These are phyloP conservation scores for Cryptomeria japonica DNA, from an alignment of 75 land plant species.

Conservation along the genomic window DNA sequence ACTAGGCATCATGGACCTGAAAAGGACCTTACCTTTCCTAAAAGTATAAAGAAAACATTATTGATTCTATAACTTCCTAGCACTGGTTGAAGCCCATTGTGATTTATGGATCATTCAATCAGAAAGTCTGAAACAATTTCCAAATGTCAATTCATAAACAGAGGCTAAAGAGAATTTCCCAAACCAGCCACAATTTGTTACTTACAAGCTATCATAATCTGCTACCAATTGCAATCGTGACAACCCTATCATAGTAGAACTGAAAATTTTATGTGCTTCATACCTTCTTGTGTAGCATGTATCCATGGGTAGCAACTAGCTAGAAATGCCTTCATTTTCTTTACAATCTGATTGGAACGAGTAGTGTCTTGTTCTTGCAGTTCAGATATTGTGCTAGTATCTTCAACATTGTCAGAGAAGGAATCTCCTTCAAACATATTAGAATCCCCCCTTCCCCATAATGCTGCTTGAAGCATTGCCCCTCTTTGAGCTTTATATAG, in stretches of 20 bases:
- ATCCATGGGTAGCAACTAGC: conserved; percentile 80
- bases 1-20: not conserved
- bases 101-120: not conserved
- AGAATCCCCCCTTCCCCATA: conserved; percentile 77
- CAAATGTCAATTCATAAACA: not conserved
- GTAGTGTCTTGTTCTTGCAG: conserved; percentile 26
- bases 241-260: not conserved
- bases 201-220: not conserved
- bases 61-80: not conserved
- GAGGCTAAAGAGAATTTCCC: not conserved
- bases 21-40: not conserved
- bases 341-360: conserved; percentile 21
- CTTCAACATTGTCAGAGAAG: conserved; percentile 13
- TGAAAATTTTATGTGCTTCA: not conserved
- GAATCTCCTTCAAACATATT: conserved; percentile 44
- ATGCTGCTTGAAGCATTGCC: conserved; percentile 81
- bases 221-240: not conserved
- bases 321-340: conserved; percentile 41
- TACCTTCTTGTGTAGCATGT: conserved; percentile 96
- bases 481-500: conserved; percentile 86
- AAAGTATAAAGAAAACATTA: not conserved
- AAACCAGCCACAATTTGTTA: not conserved
- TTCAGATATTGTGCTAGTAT: conserved; percentile 7
- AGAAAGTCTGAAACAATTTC: not conserved
- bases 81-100: not conserved